Evolutionary conservation across 345 rosid species (phyloP), one percentile per base, ranked within the genome.

Genomic region (Fremontodendron californicum): DNA sequence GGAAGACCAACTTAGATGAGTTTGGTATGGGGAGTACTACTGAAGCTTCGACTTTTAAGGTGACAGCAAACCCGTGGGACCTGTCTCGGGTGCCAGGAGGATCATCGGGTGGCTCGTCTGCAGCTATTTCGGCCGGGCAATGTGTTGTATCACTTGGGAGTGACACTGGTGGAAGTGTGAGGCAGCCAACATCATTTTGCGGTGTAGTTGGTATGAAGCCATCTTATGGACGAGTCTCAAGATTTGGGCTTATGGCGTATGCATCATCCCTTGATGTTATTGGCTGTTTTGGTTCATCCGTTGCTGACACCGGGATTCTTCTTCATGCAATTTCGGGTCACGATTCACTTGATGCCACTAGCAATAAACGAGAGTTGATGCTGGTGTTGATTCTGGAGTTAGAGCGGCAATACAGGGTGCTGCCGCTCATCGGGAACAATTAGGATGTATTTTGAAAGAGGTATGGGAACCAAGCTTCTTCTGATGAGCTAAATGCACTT

Each of bases 161-260:
- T 85, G 98, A 94, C 86, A 92, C 98, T 19, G 98, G 97, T 71
- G 98, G 97, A 73, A 94, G 98, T 79, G 97, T 94, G 65, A 89
- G 98, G 65, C 98, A 94, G 85, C 98, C 97, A 16, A 96, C 97
- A 39, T 94, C 98, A 0, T 91, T 94, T 57, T 92, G 97, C 77
- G 98, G 97, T 45, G 96, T 94, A 77, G 98, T 92, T 74, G 98
- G 98, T n/a, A 69, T 94, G 75, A 92, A 94, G 84, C 98, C 97
- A 5, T 91, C 93, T 7, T 94, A 94, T 78, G 98, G 98, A 3
- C 96, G 98, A 77, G 96, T 94, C 51, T 94, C 97, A 31, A 88
- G 97, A 85, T 94, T 83, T 77, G 98, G 97, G 33, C 98, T 94
- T 73, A 94, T 94, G 92, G 94, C 97, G 0, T 92, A 92, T 87